Base-by-base conservation (phyloP, 768 basidiomycete genomes). In the Multifurca ochricompacta region DNA sequence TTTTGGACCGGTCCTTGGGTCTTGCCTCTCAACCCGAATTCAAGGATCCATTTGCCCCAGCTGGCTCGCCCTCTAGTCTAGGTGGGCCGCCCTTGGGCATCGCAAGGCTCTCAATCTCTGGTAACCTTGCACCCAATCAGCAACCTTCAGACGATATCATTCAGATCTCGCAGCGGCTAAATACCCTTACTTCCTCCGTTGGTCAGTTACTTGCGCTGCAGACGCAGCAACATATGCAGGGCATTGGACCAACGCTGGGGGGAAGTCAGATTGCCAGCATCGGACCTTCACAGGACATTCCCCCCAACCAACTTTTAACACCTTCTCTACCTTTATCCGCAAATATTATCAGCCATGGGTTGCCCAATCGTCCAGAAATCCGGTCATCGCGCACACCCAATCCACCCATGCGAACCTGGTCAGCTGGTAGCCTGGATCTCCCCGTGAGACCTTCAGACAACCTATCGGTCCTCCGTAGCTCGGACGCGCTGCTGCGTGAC, bases 131-230 rank as follows among this genome's bases (percentile, higher is more conserved):
- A 25, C 85, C 87, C 39, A 85, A 87, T 66, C 85, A 87, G 40
- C 56, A 57, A 48, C 79, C 82, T 36, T 66, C 74, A 23, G 86
- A 91, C 67, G 87, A 90, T 67, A 80, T 89, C 53, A 73, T 78
- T 9, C 77, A 82, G 47, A 87, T 91, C 39, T 85, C 86, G 9
- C 86, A 87, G 62, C 80, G 87, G 36, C 73, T 93, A 51, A 85
- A 82, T 65, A 83, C 83, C 9, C 71, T 93, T 62, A 87, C 88
- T 16, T 82, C 85, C 2, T 91, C 91, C 7, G 90, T 93, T 48
- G 85, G 89, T 21, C 89, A 91, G 66, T 76, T 93, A 23, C 77
- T 92, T 8, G 85, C 86, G 2, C 67, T 90, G 39, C 87, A 89
- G 66, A 89, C 87, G 1, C 87, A 89, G 60, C 75, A 77, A 48